Percentiles rank a stretch among this genome's conserved stretches.
Evolutionary conservation across 2,329 filamentous ascomycete species (phyloP).

Genomic region (Xylaria sp.): DNA sequence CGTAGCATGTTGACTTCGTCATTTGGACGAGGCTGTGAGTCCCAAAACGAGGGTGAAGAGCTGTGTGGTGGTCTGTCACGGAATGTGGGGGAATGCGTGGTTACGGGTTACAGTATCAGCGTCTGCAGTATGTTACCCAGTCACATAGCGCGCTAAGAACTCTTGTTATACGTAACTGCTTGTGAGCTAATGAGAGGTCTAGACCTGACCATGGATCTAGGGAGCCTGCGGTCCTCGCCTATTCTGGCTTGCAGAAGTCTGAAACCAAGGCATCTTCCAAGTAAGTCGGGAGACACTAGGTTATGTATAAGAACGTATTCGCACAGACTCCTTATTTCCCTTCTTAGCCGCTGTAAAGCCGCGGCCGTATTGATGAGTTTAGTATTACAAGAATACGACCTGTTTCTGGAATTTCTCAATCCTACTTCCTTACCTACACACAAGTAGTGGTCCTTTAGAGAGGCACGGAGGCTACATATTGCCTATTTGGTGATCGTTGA

Average conservation of each 20-base stretch:
- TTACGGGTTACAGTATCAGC: background rate
- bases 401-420: background rate
- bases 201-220: background rate
- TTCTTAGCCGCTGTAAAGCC: background rate
- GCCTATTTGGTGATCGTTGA: constrained; percentile 17
- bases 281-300: background rate
- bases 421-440: background rate
- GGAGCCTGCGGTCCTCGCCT: background rate
- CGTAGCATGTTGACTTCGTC: constrained; percentile 1
- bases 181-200: constrained; percentile 5
- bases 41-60: constrained; percentile 5
- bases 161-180: constrained; percentile 4
- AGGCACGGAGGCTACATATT: background rate
- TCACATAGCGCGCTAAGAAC: constrained; percentile 3
- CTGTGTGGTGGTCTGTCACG: background rate
- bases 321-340: background rate
- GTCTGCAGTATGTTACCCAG: background rate
- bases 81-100: background rate
- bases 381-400: background rate
- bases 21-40: constrained; percentile 21
- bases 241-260: constrained; percentile 1
- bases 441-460: background rate
- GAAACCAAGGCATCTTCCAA: background rate
- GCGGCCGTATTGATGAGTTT: background rate
- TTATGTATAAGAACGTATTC: background rate